A percentile compares a stretch with the other conserved stretches of the same genome.
Evolutionary conservation across 2,329 filamentous ascomycete genomes (phyloP).

Genomic region (Colletotrichum plurivorum): DNA sequence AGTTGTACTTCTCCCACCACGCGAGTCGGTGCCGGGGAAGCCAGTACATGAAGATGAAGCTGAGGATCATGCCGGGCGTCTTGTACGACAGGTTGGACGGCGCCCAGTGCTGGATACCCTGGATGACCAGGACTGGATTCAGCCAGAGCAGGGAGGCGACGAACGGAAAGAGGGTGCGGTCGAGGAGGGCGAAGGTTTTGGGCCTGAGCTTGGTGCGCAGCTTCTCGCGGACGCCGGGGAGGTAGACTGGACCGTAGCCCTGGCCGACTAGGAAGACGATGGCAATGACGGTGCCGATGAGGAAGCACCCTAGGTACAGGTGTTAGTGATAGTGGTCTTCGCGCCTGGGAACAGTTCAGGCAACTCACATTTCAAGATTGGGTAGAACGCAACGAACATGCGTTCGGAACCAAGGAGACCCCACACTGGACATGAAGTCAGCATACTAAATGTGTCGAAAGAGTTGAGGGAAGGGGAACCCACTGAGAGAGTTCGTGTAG

Average conservation of each 20-base stretch:
- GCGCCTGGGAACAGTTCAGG: background rate
- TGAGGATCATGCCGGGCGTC: constrained; percentile 57
- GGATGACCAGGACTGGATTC: constrained; percentile 57
- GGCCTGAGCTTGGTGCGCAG: constrained; percentile 49
- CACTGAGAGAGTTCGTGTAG: constrained; percentile 45
- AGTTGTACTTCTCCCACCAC: constrained; percentile 64
- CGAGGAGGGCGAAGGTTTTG: constrained; percentile 50
- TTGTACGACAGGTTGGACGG: constrained; percentile 59
- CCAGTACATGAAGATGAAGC: constrained; percentile 60
- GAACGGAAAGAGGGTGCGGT: constrained; percentile 54
- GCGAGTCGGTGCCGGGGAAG: constrained; percentile 54
- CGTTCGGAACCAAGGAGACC: constrained; percentile 47
- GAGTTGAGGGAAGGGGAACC: constrained; percentile 17
- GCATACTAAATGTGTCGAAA: constrained; percentile 46
- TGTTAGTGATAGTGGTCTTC: background rate
- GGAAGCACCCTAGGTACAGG: constrained; percentile 53
- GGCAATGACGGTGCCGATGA: constrained; percentile 54
- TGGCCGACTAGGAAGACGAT: constrained; percentile 53
- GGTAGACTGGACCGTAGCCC: constrained; percentile 51
- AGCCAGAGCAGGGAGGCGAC: constrained; percentile 57
- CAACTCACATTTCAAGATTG: constrained; percentile 54
- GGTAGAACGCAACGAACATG: constrained; percentile 59
- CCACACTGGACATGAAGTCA: constrained; percentile 44
- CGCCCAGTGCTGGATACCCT: constrained; percentile 60
- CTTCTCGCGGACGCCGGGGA: constrained; percentile 51